Percentiles rank a stretch among this genome's conserved stretches.
phyloP scores from a whole-genome alignment of 1,284 basidiomycete genomes.

The Cryptococcus floricola region DNA sequence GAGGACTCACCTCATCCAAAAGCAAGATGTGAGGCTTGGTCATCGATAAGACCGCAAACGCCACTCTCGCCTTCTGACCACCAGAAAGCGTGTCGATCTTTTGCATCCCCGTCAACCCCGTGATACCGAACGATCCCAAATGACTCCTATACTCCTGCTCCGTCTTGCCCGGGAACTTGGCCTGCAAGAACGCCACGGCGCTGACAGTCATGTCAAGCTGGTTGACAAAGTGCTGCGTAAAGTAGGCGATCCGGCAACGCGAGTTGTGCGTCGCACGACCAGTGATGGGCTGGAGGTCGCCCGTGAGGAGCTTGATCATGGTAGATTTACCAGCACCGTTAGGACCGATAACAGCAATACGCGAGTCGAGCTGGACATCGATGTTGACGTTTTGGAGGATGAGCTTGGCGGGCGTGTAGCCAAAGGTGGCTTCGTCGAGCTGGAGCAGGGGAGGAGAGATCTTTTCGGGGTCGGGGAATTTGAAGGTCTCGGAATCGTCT shows the following conservation, averaged over 20 bases:
- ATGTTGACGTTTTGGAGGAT: conserved; percentile 81
- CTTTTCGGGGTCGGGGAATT: conserved; percentile 91
- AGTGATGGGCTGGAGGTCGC: conserved; percentile 72
- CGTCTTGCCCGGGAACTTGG: conserved; percentile 86
- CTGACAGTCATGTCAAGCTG: conserved; percentile 78
- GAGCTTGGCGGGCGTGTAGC: conserved; percentile 75
- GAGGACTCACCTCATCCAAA: conserved; percentile 69
- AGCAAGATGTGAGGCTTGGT: conserved; percentile 83
- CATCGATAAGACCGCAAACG: conserved; percentile 87
- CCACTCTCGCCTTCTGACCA: conserved; percentile 95
- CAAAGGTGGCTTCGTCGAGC: conserved; percentile 86
- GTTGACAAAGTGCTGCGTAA: conserved; percentile 97
- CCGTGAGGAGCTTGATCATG: conserved; percentile 84
- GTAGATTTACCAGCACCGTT: conserved; percentile 57
- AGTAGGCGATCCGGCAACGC: conserved; percentile 85
- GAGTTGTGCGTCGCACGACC: conserved; percentile 89
- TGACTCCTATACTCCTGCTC: conserved; percentile 96
- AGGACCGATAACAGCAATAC: conserved; percentile 83
- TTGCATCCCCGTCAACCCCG: conserved; percentile 78
- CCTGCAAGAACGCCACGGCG: conserved; percentile 87
- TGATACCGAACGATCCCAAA: conserved; percentile 98
- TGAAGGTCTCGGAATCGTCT: conserved; percentile 86
- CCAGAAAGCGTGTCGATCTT: conserved; percentile 60
- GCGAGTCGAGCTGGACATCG: conserved; percentile 81
- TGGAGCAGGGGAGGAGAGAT: conserved; percentile 95